Evolutionary conservation across 2,329 filamentous ascomycete species (phyloP).

Genomic region (Triangularia setosa): DNA sequence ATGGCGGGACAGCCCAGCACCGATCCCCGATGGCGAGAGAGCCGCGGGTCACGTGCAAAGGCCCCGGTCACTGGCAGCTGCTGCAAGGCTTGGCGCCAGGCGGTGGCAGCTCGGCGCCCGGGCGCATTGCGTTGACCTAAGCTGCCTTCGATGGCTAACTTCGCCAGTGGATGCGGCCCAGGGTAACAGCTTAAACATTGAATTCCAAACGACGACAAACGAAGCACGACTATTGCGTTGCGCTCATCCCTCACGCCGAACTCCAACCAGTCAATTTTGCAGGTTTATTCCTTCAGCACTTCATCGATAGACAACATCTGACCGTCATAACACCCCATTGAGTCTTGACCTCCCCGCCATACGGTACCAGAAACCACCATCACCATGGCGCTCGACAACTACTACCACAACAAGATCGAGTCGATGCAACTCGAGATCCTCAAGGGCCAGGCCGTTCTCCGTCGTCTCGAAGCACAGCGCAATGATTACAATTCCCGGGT

Average conservation of each 20-base stretch:
- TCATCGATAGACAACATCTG: neutral
- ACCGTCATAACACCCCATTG: neutral
- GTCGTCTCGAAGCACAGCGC: slow-evolving; percentile 91
- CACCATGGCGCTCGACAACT: slow-evolving; percentile 97
- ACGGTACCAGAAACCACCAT: slow-evolving; percentile 12
- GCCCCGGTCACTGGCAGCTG: neutral
- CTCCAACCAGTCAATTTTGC: neutral
- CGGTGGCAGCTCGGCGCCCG: slow-evolving; percentile 8
- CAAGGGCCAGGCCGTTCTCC: slow-evolving; percentile 92
- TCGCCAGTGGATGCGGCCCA: neutral
- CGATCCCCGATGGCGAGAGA: neutral
- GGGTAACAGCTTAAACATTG: neutral
- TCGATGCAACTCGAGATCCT: slow-evolving; percentile 99
- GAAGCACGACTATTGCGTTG: neutral
- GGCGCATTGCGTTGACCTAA: slow-evolving; percentile 26
- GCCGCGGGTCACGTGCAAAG: slow-evolving; percentile 12
- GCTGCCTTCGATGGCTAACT: slow-evolving; percentile 23
- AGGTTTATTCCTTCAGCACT: neutral
- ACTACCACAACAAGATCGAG: slow-evolving; percentile 99
- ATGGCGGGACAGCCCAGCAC: neutral
- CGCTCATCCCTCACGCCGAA: neutral
- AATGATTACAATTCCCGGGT: slow-evolving; percentile 99
- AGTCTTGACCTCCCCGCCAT: neutral
- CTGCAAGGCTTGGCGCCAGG: slow-evolving; percentile 1
- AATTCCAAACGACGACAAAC: neutral